phyloP scores from a whole-genome alignment of 164 flowering plant species.

The Stephania yunnanensis region DNA sequence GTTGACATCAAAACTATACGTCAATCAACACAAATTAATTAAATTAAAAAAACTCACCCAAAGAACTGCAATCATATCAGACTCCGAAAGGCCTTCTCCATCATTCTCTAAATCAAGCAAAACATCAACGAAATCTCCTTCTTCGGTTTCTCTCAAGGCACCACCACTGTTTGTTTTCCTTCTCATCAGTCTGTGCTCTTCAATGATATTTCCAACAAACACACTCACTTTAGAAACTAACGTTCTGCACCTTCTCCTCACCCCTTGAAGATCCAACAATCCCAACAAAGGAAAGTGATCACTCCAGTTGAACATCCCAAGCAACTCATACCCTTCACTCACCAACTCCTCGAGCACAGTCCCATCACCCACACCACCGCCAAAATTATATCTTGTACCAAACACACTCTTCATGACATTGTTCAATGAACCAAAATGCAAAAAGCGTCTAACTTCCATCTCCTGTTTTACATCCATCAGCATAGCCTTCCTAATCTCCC shows the following conservation, averaged over 20 bases:
- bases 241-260: conserved; percentile 24
- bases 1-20: background rate
- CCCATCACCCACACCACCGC: conserved; percentile 15
- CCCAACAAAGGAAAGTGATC: conserved; percentile 39
- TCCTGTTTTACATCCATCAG: conserved; percentile 12
- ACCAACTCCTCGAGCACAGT: conserved; percentile 32
- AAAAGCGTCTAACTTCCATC: conserved; percentile 26
- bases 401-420: conserved; percentile 46
- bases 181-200: conserved; percentile 20
- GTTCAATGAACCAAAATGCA: conserved; percentile 37
- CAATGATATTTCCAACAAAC: conserved; percentile 38
- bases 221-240: conserved; percentile 27
- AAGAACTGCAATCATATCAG: conserved; percentile 85
- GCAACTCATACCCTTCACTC: conserved; percentile 46
- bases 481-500: conserved; percentile 4
- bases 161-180: conserved; percentile 8
- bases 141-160: background rate
- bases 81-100: conserved; percentile 44
- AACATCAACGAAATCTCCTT: conserved; percentile 26
- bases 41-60: conserved; percentile 42
- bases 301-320: conserved; percentile 42
- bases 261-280: conserved; percentile 35
- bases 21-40: background rate
- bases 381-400: conserved; percentile 32
- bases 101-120: conserved; percentile 37